Evolutionary conservation across 805 yeast species (phyloP), one percentile per base, ranked within the genome.

Genomic region (Candida pseudofarinosa): DNA sequence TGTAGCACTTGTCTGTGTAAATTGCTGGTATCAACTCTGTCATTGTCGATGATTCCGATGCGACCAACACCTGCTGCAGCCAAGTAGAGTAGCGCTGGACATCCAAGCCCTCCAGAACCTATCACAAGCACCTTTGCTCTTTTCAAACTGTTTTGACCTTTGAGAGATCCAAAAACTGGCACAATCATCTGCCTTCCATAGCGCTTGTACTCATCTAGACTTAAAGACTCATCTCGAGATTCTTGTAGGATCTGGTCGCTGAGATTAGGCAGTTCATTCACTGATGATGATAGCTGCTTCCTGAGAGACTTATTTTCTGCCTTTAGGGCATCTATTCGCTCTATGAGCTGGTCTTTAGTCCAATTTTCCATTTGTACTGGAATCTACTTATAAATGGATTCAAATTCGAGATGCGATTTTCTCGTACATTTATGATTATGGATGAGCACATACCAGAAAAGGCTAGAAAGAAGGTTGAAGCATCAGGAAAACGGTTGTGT

Each of bases 61-160:
- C 65, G 60, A 1, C 96, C 98, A 3, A 91, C 67, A 3, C 99
- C 99, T 0, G 96, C 85, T 0, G 95, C 97, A 0, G 83, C 81
- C 2, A 93, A 63, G 56, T 93, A 93, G 35, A 86, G 71, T 38
- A 91, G 61, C 0, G 95, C 95, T 0, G 99, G 97, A 51, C 95
- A 84, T 0, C 99, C 98, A 4, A 93, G 70, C 0, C 99, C 99
- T 8, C 99, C 99, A 0, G 97, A 97, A 1, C 99, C 99, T 5
- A 93, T 74, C 0, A 93, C 90, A 19, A 91, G 62, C 0, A 90
- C 77, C 40, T 69, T 76, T 2, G 91, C 45, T 0, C 60, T 50
- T 48, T 81, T 82, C 37, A 93, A 62, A 35, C 63, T 67, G 5
- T 74, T 40, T 59, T 93, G 99, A 1, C 62, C 44, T 3, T 65